Conservation (phyloP, 2,329 filamentous ascomycete species). For the Fusarium palustre region DNA sequence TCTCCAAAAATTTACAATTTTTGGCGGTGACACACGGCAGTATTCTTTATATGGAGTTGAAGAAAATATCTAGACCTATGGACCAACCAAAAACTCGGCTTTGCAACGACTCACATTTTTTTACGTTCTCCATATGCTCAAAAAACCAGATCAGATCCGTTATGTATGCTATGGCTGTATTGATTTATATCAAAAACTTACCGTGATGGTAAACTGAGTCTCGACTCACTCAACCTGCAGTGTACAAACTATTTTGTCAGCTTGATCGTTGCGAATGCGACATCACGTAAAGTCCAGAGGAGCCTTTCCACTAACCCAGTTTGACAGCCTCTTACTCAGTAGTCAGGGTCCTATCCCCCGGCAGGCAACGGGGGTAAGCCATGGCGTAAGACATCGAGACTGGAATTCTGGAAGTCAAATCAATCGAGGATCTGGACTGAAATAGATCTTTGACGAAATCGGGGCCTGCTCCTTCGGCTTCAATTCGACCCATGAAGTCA, state of each 20-base stretch:
- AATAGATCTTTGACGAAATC: background rate
- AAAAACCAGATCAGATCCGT: rapidly evolving
- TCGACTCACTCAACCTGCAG: background rate
- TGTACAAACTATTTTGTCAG: constrained; percentile 16
- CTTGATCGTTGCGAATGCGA: background rate
- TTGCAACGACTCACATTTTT: background rate
- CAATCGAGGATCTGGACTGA: constrained; percentile 7
- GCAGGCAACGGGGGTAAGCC: constrained; percentile 4
- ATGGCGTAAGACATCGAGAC: constrained; percentile 10
- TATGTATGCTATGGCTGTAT: rapidly evolving
- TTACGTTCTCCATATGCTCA: background rate
- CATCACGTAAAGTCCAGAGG: constrained; percentile 8
- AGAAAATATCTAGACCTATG: background rate
- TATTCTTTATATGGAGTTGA: constrained; percentile 1
- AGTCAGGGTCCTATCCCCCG: background rate
- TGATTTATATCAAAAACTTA: background rate
- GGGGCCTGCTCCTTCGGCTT: background rate
- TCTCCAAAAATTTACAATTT: constrained; percentile 48
- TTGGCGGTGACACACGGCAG: constrained; percentile 48
- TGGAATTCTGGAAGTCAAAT: constrained; percentile 2
- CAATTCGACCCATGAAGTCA: background rate
- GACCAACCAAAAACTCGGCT: background rate
- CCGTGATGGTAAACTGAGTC: background rate
- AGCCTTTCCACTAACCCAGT: constrained; percentile 9
- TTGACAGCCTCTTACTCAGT: background rate